Percentiles rank a stretch among this genome's conserved stretches.
Evolutionary conservation across 2,329 filamentous ascomycete genomes (phyloP).

Genomic region (Triangularia setosa): DNA sequence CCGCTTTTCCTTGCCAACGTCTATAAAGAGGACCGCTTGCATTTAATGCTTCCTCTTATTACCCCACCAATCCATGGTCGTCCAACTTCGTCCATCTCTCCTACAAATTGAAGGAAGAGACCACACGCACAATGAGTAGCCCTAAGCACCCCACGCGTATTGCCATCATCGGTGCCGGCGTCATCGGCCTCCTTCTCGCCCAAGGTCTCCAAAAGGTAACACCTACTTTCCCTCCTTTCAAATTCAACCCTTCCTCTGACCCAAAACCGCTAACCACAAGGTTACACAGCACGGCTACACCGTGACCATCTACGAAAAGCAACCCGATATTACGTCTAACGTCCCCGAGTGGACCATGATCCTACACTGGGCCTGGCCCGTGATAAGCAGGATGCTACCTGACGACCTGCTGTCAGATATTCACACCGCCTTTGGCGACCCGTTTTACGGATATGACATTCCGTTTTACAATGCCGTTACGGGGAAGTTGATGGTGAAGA

Average conservation of each 20-base stretch:
- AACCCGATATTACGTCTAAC: neutral
- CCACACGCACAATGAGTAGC: neutral
- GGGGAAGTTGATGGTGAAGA: neutral
- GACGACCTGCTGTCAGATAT: neutral
- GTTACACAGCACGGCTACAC: conserved; percentile 7
- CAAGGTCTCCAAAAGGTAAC: conserved; percentile 16
- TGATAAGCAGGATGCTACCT: conserved; percentile 1
- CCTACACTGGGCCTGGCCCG: conserved; percentile 6
- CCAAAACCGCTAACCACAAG: neutral
- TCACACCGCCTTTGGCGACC: conserved; percentile 3
- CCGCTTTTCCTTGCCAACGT: neutral
- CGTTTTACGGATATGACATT: neutral
- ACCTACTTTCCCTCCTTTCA: neutral
- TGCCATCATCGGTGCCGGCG: conserved; percentile 14
- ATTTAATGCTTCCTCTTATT: neutral
- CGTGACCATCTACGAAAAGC: conserved; percentile 8
- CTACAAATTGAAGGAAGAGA: neutral
- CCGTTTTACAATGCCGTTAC: conserved; percentile 6
- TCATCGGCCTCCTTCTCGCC: conserved; percentile 13
- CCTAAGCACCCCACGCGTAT: neutral
- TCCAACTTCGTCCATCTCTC: neutral
- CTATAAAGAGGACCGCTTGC: neutral
- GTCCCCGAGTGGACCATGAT: conserved; percentile 11
- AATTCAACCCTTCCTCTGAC: neutral
- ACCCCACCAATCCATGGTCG: neutral